Base-by-base conservation (phyloP, 441 rosid species). In the Francoa sonchifolia region DNA sequence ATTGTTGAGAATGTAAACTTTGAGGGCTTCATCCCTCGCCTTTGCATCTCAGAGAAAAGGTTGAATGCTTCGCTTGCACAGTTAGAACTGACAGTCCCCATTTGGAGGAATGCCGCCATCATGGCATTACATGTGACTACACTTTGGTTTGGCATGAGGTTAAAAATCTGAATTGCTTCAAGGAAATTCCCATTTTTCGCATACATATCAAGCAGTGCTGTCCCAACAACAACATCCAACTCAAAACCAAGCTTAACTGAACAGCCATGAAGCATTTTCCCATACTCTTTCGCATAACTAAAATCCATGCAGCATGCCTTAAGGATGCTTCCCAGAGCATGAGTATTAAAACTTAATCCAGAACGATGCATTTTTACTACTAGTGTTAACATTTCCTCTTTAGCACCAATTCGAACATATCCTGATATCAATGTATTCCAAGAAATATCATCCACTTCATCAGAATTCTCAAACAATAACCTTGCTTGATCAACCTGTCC, bases 121-220 rank as follows among this genome's bases (percentile, higher is more conserved):
- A 74, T 59, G 1, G 81, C 81, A 25, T 74, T 74, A 47, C 65
- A 74, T 35, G 55, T 62, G 41, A 74, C 66, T 41, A 71, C 69
- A 55, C 67, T 74, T 56, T 56, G 61, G 20, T 36, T 26, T 29
- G 73, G 71, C 57, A 65, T 57, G 25, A 46, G 23, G 21, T 43
- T 17, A 43, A 71, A 74, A 39, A 68, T 27, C 49, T 54, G 54
- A 20, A 41, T 16, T 0, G 77, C 63, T 14, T 52, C 63, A n/a
- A 38, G 51, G 31, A 71, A 37, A 49, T 58, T 42, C 47, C 77
- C 65, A 1, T 38, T 43, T 56, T 74, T 74, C 0, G 66, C 63
- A 8, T 74, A 74, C 77, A 74, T 68, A 47, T 65, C 70, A 25
- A 74, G 63, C 60, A 74, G 55, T 30, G 81, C 77, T 44, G 77